Evolutionary conservation across 1,139 yeast species (phyloP), one percentile per base, ranked within the genome.

Genomic region (Nakaseomyces delphensis): DNA sequence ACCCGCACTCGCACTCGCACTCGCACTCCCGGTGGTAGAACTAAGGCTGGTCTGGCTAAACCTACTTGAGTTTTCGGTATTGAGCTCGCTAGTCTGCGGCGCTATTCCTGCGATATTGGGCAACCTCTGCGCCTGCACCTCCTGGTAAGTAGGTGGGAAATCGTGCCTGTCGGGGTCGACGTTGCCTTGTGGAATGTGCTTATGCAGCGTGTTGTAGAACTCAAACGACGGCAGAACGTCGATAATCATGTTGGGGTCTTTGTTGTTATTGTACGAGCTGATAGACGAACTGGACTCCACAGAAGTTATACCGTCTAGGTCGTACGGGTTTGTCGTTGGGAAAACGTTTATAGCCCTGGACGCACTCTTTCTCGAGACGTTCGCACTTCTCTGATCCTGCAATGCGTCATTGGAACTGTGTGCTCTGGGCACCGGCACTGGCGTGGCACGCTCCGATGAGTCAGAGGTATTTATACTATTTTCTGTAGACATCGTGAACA

Each of bases 191-290:
- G 60, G 60, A 33, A 56, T 55, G 39, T 54, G 55, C 30, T 56
- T 51, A 25, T 55, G 59, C 41, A 56, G 39, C 11, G 59, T 46
- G 36, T 56, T 55, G 44, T 55, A 56, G 45, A 56, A 50, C 40
- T 56, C 58, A 38, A 56, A 56, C 2, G 60, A 56, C 2, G 60
- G 60, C 23, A 56, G 37, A 14, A 56, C 55, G 32, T 56, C 60
- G 11, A 55, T 33, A 9, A 33, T 33, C 37, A 33, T 33, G 21
- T 33, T 33, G 1, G 37, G 37, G 11, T 33, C 37, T 11, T 33
- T 33, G 18, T 21, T 33, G 7, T 20, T 33, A 21, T 33, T 33
- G 11, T 20, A 20, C 1, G 25, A 21, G 27, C 27, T 21, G 8
- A 33, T 20, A 3, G 25, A 20, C 21, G 37, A 20, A 15, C 19